phyloP scores from a whole-genome alignment of 352 stramenopile species.

The Elongisporangium undulatum region DNA sequence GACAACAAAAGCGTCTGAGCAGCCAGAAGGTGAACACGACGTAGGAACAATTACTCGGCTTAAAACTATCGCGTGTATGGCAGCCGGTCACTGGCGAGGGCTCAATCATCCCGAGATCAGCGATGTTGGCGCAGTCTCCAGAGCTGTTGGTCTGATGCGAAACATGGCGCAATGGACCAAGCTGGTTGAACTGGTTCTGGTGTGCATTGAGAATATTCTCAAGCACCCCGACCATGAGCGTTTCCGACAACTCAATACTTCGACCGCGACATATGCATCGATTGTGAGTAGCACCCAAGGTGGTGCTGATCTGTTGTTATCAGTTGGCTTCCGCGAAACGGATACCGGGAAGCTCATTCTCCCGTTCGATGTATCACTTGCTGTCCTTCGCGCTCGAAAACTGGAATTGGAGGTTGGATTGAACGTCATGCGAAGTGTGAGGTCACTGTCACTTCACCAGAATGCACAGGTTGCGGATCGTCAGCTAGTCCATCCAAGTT shows the following conservation, averaged over 20 bases:
- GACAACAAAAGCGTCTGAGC: conserved; percentile 17
- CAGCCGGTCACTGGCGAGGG: conserved; percentile 38
- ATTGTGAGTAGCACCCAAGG: conserved; percentile 25
- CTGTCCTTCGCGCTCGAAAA: conserved; percentile 24
- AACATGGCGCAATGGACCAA: conserved; percentile 21
- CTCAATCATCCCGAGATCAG: conserved; percentile 35
- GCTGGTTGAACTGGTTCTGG: conserved; percentile 32
- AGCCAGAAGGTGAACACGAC: conserved; percentile 14
- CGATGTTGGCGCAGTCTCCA: conserved; percentile 46
- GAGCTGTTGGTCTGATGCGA: conserved; percentile 19
- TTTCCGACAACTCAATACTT: conserved; percentile 48
- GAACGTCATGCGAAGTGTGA: not conserved
- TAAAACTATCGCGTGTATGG: conserved; percentile 31
- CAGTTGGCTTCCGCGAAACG: conserved; percentile 51
- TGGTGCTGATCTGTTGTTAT: conserved; percentile 35
- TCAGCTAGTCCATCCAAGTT: not conserved
- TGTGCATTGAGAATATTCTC: conserved; percentile 54
- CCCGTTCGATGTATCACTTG: conserved; percentile 13
- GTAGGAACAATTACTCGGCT: conserved; percentile 20
- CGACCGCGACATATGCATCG: conserved; percentile 42
- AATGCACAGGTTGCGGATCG: not conserved
- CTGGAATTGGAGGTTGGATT: conserved; percentile 48
- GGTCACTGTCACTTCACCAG: not conserved
- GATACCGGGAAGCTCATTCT: conserved; percentile 32
- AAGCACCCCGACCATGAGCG: conserved; percentile 33